Evolutionary conservation across 1,284 basidiomycete genomes (phyloP), one percentile per base, ranked within the genome.

Genomic region (Melampsora occidentalis): DNA sequence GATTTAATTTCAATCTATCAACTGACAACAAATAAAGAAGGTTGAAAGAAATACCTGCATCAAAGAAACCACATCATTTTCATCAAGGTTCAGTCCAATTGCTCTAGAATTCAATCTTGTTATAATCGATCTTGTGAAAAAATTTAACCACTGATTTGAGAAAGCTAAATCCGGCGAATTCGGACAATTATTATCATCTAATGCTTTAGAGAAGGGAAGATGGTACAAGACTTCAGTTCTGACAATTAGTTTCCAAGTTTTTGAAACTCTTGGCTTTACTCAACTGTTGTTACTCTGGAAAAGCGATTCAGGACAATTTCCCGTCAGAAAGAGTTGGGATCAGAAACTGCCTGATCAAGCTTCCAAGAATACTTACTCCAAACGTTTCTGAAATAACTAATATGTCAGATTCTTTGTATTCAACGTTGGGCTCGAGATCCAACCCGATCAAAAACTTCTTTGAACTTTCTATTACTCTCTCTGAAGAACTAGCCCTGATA

Each of bases 131-230:
- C 18, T 10, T 7, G 46, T 62, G 25, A 73, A 73, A 9, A 46
- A 64, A 2, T 46, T 22, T n/a, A 66, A 22, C 71, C 71, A 73
- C 35, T 39, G 28, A 14, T 22, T 22, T 12, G 63, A 39, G 22
- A 28, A 28, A 57, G 5, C 7, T 18, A 33, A 22, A 22, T 49
- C 48, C 25, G 51, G 28, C 6, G 61, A 49, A 42, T 66, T 73
- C 12, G 71, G 71, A 31, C 71, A 73, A n/a, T 49, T 64, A n/a
- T 73, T 65, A 64, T 73, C 57, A 46, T 73, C 71, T 33, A 73
- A 66, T 28, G 71, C 71, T 73, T 12, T 14, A 14, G 18, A 25
- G n/a, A 71, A 2, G 4, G 31, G 9, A 57, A 22, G 7, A 57
- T 57, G 53, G 53, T 57, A 46, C 14, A 46, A 12, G 10, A 14